A percentile compares a stretch with the other conserved stretches of the same genome.
phyloP scores from a whole-genome alignment of 2,329 filamentous ascomycete species.

The Alternaria postmessia region DNA sequence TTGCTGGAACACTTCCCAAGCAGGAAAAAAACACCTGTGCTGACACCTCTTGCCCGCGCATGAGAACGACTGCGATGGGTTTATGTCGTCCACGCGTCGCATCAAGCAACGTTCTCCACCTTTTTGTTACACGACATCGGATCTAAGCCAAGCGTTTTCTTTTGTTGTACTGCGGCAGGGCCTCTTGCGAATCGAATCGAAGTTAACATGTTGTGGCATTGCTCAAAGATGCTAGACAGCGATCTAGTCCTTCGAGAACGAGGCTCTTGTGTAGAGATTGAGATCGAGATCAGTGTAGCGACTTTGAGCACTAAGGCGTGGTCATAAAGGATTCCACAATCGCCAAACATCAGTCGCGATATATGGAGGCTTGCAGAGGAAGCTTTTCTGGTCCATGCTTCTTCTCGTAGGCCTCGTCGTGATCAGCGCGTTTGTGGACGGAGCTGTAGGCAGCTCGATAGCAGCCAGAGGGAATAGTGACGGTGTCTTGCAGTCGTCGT shows the following conservation, averaged over 20 bases:
- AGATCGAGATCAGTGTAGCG: not conserved
- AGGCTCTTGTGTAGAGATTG: not conserved
- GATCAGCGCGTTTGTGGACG: slow-evolving; percentile 3
- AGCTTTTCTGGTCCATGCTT: not conserved
- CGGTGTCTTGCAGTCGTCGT: not conserved
- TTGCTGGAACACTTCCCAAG: not conserved
- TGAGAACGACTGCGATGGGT: not conserved
- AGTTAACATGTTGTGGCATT: not conserved
- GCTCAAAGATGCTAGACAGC: not conserved
- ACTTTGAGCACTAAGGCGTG: not conserved
- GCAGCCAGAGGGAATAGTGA: not conserved
- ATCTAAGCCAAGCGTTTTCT: not conserved
- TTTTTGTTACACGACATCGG: not conserved
- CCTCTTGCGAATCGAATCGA: not conserved
- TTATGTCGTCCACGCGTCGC: not conserved
- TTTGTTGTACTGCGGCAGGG: not conserved
- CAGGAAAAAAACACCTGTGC: not conserved
- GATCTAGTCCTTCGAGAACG: not conserved
- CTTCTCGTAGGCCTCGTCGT: not conserved
- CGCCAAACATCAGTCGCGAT: slow-evolving; percentile 5
- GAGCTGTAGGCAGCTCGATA: slow-evolving; percentile 2
- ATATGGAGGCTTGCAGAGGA: slow-evolving; percentile 14
- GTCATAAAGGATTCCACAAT: not conserved
- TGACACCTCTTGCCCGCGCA: not conserved
- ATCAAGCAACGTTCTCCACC: not conserved